Percentiles rank a stretch among this genome's conserved stretches.
These are phyloP conservation scores for Usnea hakonensis DNA, from an alignment of 495 filamentous ascomycete genomes.

Conservation along the genomic window DNA sequence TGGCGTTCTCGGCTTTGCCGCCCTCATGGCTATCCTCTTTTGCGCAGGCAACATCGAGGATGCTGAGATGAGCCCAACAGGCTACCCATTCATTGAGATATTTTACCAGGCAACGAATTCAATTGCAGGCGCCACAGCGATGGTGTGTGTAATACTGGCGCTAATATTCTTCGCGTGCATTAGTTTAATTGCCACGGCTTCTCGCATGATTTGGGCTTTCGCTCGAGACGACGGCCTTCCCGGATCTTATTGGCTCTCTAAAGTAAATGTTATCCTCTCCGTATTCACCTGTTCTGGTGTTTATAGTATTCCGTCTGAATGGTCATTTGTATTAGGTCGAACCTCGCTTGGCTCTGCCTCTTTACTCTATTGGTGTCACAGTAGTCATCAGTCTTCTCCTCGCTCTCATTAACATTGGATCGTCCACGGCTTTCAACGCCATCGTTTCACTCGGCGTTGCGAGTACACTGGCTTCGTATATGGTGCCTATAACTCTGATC, in stretches of 20 bases:
- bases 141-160: slow-evolving; percentile 10
- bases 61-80: slow-evolving; percentile 24
- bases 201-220: slow-evolving; percentile 47
- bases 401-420: slow-evolving; percentile 44
- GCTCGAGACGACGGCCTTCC: slow-evolving; percentile 51
- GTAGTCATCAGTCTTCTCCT: slow-evolving; percentile 33
- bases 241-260: slow-evolving; percentile 21
- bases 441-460: slow-evolving; percentile 35
- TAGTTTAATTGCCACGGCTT: slow-evolving; percentile 43
- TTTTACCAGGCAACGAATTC: slow-evolving; percentile 27
- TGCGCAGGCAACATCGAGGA: slow-evolving; percentile 25
- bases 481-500: slow-evolving; percentile 26
- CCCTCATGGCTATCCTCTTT: slow-evolving; percentile 24
- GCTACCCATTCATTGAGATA: slow-evolving; percentile 35
- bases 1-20: slow-evolving; percentile 26
- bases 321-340: neutral
- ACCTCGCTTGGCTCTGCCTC: slow-evolving; percentile 36
- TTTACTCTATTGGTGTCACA: slow-evolving; percentile 41
- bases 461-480: slow-evolving; percentile 32
- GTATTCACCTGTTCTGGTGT: neutral
- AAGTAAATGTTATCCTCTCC: neutral
- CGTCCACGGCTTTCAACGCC: slow-evolving; percentile 41
- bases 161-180: slow-evolving; percentile 34
- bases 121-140: slow-evolving; percentile 25
- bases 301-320: neutral